Base-by-base conservation (phyloP, 2,329 filamentous ascomycete genomes). In the Cladosporium velox region DNA sequence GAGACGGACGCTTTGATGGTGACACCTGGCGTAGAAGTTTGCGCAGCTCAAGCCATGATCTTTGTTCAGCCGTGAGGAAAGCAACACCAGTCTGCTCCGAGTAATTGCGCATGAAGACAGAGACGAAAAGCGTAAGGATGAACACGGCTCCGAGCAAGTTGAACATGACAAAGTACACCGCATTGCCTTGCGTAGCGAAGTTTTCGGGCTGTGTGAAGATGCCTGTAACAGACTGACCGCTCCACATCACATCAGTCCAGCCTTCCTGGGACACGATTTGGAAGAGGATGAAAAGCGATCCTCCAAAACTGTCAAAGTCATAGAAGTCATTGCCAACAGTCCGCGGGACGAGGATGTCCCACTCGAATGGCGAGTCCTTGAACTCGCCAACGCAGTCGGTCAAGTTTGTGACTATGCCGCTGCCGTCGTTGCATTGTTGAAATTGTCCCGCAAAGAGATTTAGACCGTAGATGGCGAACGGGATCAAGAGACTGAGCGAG, bases 21-120 rank as follows among this genome's bases (percentile, higher is more conserved):
- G 93, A 94, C 12, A 99, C 93, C 76, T 98, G 95, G 61, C 92
- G 87, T 47, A 99, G 82, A 28, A 97, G 83, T 79, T 99, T 99
- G 66, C 95, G 87, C 71, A 99, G 80, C 77, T 99, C 95, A 15
- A 99, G 86, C 95, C 95, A 99, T 0, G 94, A 97, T 72, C 95
- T 89, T 77, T 99, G 95, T 73, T 99, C 95, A 0, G 93, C 90
- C 0, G 95, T 99, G 72, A 99, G 82, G 77, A 94, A 99, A 2
- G 95, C 95, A 52, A 99, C 95, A 1, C 95, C 95, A 0, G 95
- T 99, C 79, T 98, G 93, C 79, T 99, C 95, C 0, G 95, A 99
- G 79, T 99, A 99, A 77, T 97, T 99, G 68, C 95, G 92, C 95
- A 99, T 99, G 78, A 99, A 99, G 68, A 99, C 95, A 65, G 95